These are phyloP conservation scores for Rubia tinctorum DNA, from an alignment of 305 asterid species.

Conservation along the genomic window DNA sequence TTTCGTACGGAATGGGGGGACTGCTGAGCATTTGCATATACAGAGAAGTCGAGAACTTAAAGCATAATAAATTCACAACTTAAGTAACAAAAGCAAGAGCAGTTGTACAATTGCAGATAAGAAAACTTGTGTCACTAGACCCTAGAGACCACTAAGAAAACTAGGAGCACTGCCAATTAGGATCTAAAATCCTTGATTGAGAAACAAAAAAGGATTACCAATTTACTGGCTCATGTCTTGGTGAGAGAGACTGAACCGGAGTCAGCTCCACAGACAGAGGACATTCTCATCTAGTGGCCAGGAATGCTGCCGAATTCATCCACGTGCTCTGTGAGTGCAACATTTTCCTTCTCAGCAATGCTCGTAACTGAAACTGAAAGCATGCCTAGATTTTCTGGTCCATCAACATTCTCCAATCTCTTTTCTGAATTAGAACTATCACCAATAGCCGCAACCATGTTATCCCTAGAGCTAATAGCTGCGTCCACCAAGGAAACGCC, in stretches of 20 bases:
- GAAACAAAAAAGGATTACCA: background rate
- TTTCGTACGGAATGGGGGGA: background rate
- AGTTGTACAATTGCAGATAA: no score
- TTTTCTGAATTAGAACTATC: constrained; percentile 19
- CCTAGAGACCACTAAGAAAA: background rate
- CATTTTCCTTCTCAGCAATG: constrained; percentile 5
- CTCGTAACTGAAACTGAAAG: background rate
- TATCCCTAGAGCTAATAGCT: constrained; percentile 19
- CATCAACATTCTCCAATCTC: constrained; percentile 1
- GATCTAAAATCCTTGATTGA: background rate
- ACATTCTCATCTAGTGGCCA: background rate
- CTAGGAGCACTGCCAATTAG: background rate
- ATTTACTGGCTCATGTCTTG: no score
- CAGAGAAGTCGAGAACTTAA: background rate
- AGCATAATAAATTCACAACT: background rate
- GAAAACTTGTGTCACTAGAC: background rate
- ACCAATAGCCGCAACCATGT: constrained; percentile 19
- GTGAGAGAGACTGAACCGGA: background rate
- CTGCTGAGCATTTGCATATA: background rate
- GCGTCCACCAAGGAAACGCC: constrained; percentile 7
- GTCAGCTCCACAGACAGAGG: background rate
- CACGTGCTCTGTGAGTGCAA: background rate
- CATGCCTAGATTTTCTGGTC: background rate
- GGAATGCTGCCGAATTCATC: background rate
- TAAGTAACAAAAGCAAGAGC: no score